phyloP scores from a whole-genome alignment of 441 rosid genomes.

The California macrophylla region DNA sequence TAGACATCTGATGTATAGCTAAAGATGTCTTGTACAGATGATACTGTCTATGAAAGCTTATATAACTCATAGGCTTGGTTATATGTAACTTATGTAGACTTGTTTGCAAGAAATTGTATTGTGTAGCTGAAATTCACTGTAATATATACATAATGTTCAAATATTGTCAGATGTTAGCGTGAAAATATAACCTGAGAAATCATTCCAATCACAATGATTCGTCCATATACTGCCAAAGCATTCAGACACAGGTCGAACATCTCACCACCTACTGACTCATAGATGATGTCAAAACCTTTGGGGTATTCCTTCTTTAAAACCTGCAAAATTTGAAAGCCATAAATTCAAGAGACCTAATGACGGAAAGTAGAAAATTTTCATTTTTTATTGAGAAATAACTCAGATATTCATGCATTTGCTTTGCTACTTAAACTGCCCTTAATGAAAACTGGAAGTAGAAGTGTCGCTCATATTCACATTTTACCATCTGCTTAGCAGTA shows the following conservation, averaged over 20 bases:
- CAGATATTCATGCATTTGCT: too few relatives aligned
- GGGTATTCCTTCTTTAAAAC: slow-evolving; percentile 75
- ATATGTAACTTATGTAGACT: too few relatives aligned
- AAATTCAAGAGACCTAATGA: neutral
- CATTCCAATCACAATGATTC: slow-evolving; percentile 89
- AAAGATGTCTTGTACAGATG: neutral
- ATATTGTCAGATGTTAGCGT: neutral
- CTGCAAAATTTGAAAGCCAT: slow-evolving; percentile 29
- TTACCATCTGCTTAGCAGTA: neutral
- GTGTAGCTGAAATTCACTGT: neutral
- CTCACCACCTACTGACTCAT: slow-evolving; percentile 93
- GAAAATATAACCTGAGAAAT: slow-evolving; percentile 69
- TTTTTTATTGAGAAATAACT: neutral
- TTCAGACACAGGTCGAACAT: slow-evolving; percentile 81
- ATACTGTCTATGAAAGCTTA: neutral
- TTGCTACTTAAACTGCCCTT: too few relatives aligned
- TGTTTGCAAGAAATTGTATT: too few relatives aligned
- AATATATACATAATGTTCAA: neutral
- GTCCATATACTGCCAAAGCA: slow-evolving; percentile 75
- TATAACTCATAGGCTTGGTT: too few relatives aligned
- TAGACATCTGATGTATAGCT: neutral
- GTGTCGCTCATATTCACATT: neutral
- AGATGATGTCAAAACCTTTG: slow-evolving; percentile 69
- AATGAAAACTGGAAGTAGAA: neutral
- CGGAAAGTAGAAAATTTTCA: neutral